Percentiles rank a stretch among this genome's conserved stretches.
These are phyloP conservation scores for Pistacia atlantica DNA, from an alignment of 345 rosid species.

Conservation along the genomic window DNA sequence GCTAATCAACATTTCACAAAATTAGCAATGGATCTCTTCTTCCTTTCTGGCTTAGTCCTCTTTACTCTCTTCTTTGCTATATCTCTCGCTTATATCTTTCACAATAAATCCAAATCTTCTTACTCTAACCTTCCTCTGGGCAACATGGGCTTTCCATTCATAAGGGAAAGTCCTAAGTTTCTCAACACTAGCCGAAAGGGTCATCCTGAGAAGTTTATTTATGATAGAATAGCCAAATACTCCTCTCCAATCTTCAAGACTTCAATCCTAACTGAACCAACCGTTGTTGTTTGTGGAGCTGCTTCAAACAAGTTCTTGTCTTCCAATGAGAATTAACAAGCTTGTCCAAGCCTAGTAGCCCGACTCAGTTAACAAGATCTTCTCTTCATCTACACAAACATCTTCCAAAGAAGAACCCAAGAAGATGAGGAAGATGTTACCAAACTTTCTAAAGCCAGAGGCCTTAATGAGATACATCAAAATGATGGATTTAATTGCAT, in stretches of 20 bases:
- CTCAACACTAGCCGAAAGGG: conserved; percentile 42
- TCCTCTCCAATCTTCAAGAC: conserved; percentile 45
- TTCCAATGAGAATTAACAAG: conserved; percentile 44
- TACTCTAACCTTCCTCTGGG: conserved; percentile 47
- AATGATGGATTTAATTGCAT: conserved; percentile 18
- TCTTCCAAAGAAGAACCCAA: conserved; percentile 43
- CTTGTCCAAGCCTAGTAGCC: conserved; percentile 57
- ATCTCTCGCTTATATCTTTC: neutral
- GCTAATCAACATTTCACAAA: neutral
- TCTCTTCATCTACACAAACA: conserved; percentile 39
- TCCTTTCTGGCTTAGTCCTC: neutral
- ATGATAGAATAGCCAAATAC: conserved; percentile 36
- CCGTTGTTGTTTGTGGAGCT: conserved; percentile 38
- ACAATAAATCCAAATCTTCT: neutral
- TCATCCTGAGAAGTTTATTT: conserved; percentile 47
- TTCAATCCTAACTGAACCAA: conserved; percentile 32
- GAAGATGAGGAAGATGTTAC: conserved; percentile 39
- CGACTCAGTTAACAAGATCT: conserved; percentile 46
- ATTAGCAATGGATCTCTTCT: conserved; percentile 6
- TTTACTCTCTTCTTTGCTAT: neutral
- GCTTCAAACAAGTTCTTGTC: conserved; percentile 49
- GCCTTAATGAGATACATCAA: conserved; percentile 25
- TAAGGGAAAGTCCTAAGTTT: conserved; percentile 48
- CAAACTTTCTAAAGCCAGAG: conserved; percentile 26
- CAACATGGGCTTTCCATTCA: conserved; percentile 31